Percentiles rank a stretch among this genome's conserved stretches.
These are phyloP conservation scores for Macroventuria anomochaeta DNA, from an alignment of 2,329 filamentous ascomycete genomes.

Conservation along the genomic window DNA sequence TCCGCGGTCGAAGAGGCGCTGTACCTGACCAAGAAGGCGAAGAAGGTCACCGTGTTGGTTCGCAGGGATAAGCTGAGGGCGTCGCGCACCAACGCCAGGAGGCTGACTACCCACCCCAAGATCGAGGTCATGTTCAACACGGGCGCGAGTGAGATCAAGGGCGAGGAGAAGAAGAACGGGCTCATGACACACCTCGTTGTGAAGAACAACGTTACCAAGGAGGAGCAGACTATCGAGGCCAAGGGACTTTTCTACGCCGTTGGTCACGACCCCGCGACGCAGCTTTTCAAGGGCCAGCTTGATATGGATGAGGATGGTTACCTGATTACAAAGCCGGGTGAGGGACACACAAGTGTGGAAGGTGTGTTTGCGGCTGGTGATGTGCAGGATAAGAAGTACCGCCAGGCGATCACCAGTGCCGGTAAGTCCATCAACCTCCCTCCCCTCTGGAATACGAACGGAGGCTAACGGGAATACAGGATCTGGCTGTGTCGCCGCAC, in stretches of 20 bases:
- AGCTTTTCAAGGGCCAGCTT: conserved; percentile 88
- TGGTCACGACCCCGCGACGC: conserved; percentile 91
- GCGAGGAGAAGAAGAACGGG: conserved; percentile 74
- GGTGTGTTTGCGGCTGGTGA: conserved; percentile 97
- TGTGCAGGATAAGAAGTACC: conserved; percentile 97
- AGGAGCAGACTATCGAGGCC: conserved; percentile 83
- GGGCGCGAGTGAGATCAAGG: conserved; percentile 80
- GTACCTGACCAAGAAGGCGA: conserved; percentile 97
- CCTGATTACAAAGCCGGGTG: conserved; percentile 86
- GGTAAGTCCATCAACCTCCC: conserved; percentile 68
- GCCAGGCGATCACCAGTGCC: conserved; percentile 96
- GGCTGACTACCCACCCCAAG: conserved; percentile 83
- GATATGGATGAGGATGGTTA: conserved; percentile 91
- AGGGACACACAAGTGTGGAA: conserved; percentile 83
- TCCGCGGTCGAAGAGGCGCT: conserved; percentile 96
- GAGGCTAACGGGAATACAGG: conserved; percentile 58
- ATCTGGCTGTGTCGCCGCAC: conserved; percentile 91
- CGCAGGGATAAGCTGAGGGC: conserved; percentile 85
- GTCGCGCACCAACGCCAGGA: conserved; percentile 88
- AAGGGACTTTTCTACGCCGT: conserved; percentile 97
- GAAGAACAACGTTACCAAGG: conserved; percentile 76
- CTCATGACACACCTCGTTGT: conserved; percentile 89
- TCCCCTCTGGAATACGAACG: neutral
- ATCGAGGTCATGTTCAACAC: conserved; percentile 88
- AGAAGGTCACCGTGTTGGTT: conserved; percentile 92